Evolutionary conservation across 2,329 filamentous ascomycete species (phyloP).

Genomic region (Fonsecaea nubica): DNA sequence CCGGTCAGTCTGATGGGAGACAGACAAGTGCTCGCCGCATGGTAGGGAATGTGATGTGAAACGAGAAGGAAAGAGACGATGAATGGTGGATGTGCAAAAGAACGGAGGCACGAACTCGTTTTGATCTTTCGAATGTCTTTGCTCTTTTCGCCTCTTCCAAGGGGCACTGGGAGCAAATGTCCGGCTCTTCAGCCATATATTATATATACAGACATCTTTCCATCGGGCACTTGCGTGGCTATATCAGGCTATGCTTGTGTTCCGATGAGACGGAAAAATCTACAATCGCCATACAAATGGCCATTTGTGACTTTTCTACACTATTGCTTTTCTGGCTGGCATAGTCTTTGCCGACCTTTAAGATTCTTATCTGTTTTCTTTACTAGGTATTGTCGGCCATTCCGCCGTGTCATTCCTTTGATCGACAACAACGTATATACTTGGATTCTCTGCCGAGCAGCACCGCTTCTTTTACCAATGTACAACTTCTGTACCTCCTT

Average conservation of each 20-base stretch:
- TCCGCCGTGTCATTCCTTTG: too few relatives aligned
- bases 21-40: slow-evolving; percentile 31
- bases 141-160: slow-evolving; percentile 4
- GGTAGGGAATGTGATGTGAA: not conserved
- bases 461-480: too few relatives aligned
- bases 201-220: slow-evolving; percentile 13
- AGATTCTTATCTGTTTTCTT: not conserved
- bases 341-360: not conserved
- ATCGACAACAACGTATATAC: too few relatives aligned
- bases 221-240: not conserved
- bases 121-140: slow-evolving; percentile 20
- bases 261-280: slow-evolving; percentile 14
- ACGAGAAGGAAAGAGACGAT: not conserved
- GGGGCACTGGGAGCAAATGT: slow-evolving; percentile 25
- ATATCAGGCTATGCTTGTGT: not conserved
- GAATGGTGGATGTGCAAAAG: not conserved
- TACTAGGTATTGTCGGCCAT: not conserved
- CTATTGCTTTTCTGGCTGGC: not conserved
- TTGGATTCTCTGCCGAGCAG: too few relatives aligned
- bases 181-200: slow-evolving; percentile 34
- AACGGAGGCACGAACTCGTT: not conserved
- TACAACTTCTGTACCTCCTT: too few relatives aligned
- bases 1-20: not conserved
- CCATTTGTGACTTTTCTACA: slow-evolving; percentile 21
- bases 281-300: slow-evolving; percentile 28